These are phyloP conservation scores for Botrytis fragariae DNA, from an alignment of 2,329 filamentous ascomycete genomes.

Conservation along the genomic window DNA sequence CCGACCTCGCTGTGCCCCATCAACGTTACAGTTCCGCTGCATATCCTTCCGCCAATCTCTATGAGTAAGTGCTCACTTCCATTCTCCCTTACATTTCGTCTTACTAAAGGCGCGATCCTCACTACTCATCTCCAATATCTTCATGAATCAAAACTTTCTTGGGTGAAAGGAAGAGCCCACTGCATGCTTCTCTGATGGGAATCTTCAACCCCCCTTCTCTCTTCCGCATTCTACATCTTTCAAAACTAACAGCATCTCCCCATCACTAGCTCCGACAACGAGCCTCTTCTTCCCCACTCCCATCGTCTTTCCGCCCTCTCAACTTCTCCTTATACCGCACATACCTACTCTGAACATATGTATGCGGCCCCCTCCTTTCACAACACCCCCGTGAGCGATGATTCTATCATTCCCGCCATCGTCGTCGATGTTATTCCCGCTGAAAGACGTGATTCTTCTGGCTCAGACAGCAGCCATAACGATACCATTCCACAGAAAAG, in stretches of 20 bases:
- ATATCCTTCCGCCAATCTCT: conserved; percentile 15
- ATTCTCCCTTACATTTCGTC: not conserved
- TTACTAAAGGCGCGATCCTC: not conserved
- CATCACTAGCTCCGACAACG: conserved; percentile 31
- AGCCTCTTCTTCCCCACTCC: conserved; percentile 28
- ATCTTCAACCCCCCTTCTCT: not conserved
- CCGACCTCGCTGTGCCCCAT: not conserved
- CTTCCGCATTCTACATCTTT: not conserved
- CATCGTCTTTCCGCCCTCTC: conserved; percentile 18
- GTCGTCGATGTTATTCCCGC: conserved; percentile 27
- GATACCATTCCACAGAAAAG: not conserved
- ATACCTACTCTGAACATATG: conserved; percentile 28
- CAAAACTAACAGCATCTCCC: not conserved
- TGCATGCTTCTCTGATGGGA: not conserved
- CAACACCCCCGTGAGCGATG: conserved; percentile 33
- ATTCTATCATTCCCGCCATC: conserved; percentile 37
- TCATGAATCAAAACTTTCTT: not conserved
- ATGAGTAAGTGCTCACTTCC: conserved; percentile 20
- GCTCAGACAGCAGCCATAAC: not conserved
- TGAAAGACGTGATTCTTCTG: not conserved
- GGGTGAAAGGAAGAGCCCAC: not conserved
- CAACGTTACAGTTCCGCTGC: conserved; percentile 14
- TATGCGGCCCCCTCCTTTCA: conserved; percentile 31
- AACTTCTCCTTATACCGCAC: conserved; percentile 30
- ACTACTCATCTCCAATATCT: not conserved